These are phyloP conservation scores for Nematodospora anomalae DNA, from an alignment of 1,139 yeast genomes.

Conservation along the genomic window DNA sequence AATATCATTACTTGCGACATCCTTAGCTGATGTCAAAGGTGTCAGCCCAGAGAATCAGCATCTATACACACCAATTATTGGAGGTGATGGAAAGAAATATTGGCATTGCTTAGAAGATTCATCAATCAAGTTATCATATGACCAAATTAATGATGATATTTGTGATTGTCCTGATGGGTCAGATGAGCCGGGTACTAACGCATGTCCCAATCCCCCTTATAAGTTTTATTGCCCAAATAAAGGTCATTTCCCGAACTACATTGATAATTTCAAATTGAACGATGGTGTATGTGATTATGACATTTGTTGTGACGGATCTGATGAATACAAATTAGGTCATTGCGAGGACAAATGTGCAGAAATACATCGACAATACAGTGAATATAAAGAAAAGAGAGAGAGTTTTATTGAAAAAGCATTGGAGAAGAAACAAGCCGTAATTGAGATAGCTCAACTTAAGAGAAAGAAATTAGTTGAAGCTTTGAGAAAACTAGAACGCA, in stretches of 20 bases:
- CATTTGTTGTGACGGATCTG: slow-evolving; percentile 92
- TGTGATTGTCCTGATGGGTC: slow-evolving; percentile 99
- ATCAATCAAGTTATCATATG: slow-evolving; percentile 54
- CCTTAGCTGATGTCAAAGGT: slow-evolving; percentile 21
- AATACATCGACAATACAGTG: slow-evolving; percentile 32
- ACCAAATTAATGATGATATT: slow-evolving; percentile 79
- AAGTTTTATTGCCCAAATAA: slow-evolving; percentile 74
- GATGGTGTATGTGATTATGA: slow-evolving; percentile 95
- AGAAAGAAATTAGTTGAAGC: slow-evolving; percentile 24
- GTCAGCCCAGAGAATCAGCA: slow-evolving; percentile 40
- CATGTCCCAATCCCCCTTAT: slow-evolving; percentile 55
- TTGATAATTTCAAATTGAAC: slow-evolving; percentile 65
- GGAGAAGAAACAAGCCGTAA: slow-evolving; percentile 20
- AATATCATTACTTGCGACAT: no score
- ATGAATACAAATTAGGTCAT: slow-evolving; percentile 53
- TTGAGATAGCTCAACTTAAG: slow-evolving; percentile 27
- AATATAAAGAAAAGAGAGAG: slow-evolving; percentile 18
- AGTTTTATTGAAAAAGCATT: slow-evolving; percentile 26
- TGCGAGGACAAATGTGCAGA: slow-evolving; percentile 65
- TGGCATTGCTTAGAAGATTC: slow-evolving; percentile 77
- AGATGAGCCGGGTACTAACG: slow-evolving; percentile 95
- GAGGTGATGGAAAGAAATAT: slow-evolving; percentile 36
- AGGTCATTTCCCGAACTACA: slow-evolving; percentile 61
- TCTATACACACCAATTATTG: slow-evolving; percentile 54
- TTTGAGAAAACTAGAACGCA: slow-evolving; percentile 23